phyloP scores from a whole-genome alignment of 176 grass and related monocot species.

The Zea luxurians region DNA sequence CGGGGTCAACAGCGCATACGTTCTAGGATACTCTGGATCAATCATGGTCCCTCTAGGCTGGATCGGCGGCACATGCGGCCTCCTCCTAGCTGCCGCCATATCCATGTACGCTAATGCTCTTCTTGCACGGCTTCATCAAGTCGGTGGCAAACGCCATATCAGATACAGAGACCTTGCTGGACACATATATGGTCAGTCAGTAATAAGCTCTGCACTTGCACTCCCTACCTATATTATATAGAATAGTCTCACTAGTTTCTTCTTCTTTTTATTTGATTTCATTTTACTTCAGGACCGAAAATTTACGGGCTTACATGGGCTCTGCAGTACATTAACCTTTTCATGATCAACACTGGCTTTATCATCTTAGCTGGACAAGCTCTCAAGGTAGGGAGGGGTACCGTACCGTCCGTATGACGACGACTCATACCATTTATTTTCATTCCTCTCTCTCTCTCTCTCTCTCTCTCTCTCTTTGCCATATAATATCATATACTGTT shows the following conservation, averaged over 20 bases:
- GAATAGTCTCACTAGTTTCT: too few species aligned
- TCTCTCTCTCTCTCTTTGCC: too few species aligned
- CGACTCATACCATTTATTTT: too few species aligned
- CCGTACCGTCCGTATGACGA: too few species aligned
- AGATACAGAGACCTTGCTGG: slow-evolving; percentile 99
- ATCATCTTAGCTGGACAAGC: slow-evolving; percentile 96
- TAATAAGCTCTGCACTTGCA: background rate
- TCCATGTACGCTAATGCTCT: slow-evolving; percentile 92
- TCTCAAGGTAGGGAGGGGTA: slow-evolving; percentile 57
- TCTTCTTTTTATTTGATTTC: background rate
- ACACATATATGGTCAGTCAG: slow-evolving; percentile 77
- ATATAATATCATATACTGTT: too few species aligned
- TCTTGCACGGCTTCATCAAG: slow-evolving; percentile 77
- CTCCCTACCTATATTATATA: too few species aligned
- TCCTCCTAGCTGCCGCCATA: slow-evolving; percentile 80
- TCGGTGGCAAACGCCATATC: slow-evolving; percentile 85
- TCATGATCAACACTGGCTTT: slow-evolving; percentile 98
- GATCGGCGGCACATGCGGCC: slow-evolving; percentile 62
- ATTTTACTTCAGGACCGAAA: slow-evolving; percentile 63
- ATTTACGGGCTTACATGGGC: slow-evolving; percentile 86
- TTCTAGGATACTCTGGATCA: slow-evolving; percentile 89
- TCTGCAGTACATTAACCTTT: slow-evolving; percentile 96
- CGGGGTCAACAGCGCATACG: slow-evolving; percentile 91
- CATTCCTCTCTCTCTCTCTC: too few species aligned
- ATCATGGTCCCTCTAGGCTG: slow-evolving; percentile 89